A percentile compares a stretch with the other conserved stretches of the same genome.
These are phyloP conservation scores for Pneumocystis murina DNA, from an alignment of 1,139 yeast species.

Conservation along the genomic window DNA sequence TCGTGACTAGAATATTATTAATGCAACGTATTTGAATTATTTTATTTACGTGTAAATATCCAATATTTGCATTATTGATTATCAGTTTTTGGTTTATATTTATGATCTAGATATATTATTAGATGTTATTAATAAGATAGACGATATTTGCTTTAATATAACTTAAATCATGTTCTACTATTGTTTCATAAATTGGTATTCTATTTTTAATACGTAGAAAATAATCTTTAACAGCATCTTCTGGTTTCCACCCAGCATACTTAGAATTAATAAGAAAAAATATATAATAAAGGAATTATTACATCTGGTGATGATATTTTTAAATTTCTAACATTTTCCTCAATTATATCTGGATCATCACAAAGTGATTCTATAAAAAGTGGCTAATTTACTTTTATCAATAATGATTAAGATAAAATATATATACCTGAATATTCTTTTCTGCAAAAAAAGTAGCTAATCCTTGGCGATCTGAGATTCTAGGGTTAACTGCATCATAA, in stretches of 20 bases:
- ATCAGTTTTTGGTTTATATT: constrained; percentile 83
- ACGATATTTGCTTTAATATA: constrained; percentile 41
- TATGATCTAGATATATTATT: constrained; percentile 27
- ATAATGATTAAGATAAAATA: background rate
- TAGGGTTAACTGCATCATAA: constrained; percentile 87
- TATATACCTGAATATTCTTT: background rate
- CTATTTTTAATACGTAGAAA: constrained; percentile 31
- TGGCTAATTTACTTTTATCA: constrained; percentile 31
- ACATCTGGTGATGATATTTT: constrained; percentile 62
- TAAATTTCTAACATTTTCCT: constrained; percentile 73
- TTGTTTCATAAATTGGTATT: constrained; percentile 33
- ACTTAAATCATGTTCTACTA: constrained; percentile 39
- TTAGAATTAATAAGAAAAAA: background rate
- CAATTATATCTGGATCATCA: constrained; percentile 54
- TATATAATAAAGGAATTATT: background rate
- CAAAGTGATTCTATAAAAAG: constrained; percentile 79
- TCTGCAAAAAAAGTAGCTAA: background rate
- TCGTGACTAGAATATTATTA: constrained; percentile 62
- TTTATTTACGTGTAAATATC: constrained; percentile 77
- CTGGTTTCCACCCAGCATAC: constrained; percentile 53
- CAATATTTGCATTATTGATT: constrained; percentile 59
- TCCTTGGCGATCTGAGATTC: constrained; percentile 27
- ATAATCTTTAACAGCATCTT: constrained; percentile 30
- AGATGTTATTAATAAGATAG: background rate
- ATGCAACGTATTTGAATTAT: constrained; percentile 62